Percentiles rank a stretch among this genome's conserved stretches.
phyloP scores from a whole-genome alignment of 257 asterid genomes.

The Solanum ossicruentum region DNA sequence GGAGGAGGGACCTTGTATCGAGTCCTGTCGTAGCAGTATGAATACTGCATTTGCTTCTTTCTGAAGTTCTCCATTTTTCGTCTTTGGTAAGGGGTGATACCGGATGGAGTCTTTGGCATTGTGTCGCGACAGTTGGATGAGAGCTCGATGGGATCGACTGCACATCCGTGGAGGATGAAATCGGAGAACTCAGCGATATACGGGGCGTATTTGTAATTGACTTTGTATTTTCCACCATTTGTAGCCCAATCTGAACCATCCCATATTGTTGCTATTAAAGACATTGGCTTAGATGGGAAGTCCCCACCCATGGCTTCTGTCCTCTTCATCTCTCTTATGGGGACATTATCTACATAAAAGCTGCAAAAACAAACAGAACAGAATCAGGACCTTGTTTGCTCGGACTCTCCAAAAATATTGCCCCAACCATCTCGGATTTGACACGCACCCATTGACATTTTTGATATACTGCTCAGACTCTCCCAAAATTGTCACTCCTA shows the following conservation, averaged over 20 bases:
- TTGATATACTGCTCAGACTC: not conserved
- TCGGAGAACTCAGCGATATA: constrained; percentile 50
- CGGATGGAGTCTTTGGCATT: constrained; percentile 3
- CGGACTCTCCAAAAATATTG: not conserved
- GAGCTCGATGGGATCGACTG: constrained; percentile 45
- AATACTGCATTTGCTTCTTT: constrained; percentile 55
- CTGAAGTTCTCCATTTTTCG: constrained; percentile 45
- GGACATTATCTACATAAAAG: constrained; percentile 65
- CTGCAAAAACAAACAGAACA: constrained; percentile 34
- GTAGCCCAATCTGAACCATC: constrained; percentile 92
- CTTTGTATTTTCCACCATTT: constrained; percentile 59
- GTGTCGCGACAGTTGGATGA: constrained; percentile 30
- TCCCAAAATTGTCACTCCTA: not conserved
- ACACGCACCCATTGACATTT: too few species aligned
- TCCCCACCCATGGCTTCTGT: constrained; percentile 68
- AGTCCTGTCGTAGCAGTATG: constrained; percentile 60
- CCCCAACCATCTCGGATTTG: too few species aligned
- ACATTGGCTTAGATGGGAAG: constrained; percentile 83
- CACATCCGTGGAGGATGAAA: constrained; percentile 67
- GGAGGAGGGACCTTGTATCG: constrained; percentile 46
- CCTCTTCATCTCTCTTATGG: constrained; percentile 64
- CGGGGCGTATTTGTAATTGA: constrained; percentile 71
- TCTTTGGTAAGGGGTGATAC: constrained; percentile 27
- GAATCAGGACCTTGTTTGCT: not conserved
- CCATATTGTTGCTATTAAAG: constrained; percentile 81